Percentiles rank a stretch among this genome's conserved stretches.
These are phyloP conservation scores for Aspergillus pseudoterreus DNA, from an alignment of 2,329 filamentous ascomycete species.

Conservation along the genomic window DNA sequence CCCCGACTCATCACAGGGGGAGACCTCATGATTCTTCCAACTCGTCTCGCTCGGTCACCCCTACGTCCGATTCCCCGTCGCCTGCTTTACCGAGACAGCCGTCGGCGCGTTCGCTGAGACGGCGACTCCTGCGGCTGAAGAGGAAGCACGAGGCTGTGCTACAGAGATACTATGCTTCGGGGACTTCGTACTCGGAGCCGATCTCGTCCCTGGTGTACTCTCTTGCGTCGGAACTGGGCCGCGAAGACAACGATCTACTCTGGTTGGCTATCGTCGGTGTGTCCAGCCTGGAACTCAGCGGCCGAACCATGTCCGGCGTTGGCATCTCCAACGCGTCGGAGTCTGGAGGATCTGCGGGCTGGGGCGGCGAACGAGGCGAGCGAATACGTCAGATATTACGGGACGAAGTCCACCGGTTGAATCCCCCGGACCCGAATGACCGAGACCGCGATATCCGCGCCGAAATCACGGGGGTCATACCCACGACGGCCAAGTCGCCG, in stretches of 20 bases:
- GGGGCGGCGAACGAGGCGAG: conserved; percentile 78
- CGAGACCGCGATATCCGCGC: conserved; percentile 58
- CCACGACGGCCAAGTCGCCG: conserved; percentile 80
- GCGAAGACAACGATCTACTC: conserved; percentile 92
- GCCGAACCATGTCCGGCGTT: conserved; percentile 76
- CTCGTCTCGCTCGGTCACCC: conserved; percentile 45
- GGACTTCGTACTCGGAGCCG: conserved; percentile 89
- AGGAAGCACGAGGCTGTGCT: conserved; percentile 73
- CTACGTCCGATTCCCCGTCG: conserved; percentile 38
- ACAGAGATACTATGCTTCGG: conserved; percentile 78
- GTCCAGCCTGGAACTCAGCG: conserved; percentile 88
- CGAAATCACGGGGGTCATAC: conserved; percentile 76
- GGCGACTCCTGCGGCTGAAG: conserved; percentile 69
- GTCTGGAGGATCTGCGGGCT: conserved; percentile 59
- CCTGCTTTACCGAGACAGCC: conserved; percentile 52
- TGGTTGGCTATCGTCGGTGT: conserved; percentile 95
- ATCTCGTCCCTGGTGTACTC: conserved; percentile 94
- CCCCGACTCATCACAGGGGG: conserved; percentile 39
- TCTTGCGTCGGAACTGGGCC: conserved; percentile 86
- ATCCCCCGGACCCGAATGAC: conserved; percentile 66
- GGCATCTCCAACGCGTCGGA: conserved; percentile 58
- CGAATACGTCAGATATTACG: conserved; percentile 80
- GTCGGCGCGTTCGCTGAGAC: conserved; percentile 68
- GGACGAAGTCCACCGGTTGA: conserved; percentile 90
- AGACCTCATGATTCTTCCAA: conserved; percentile 41